Conservation (phyloP, 2,329 filamentous ascomycete genomes). For the Cercospora citrullina region DNA sequence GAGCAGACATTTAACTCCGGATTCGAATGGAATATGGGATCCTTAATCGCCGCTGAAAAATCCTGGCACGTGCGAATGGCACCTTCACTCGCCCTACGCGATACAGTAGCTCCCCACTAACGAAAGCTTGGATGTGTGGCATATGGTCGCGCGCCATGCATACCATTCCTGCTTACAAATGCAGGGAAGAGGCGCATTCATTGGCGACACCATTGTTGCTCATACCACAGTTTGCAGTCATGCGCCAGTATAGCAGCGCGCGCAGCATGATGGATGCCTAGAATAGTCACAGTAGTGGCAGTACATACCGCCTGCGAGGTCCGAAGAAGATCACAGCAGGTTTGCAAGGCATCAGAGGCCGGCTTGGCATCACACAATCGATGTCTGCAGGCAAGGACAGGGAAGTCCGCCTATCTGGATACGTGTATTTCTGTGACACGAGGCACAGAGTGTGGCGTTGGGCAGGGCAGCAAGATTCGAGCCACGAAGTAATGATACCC, state of each 20-base stretch:
- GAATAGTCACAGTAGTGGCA: neutral
- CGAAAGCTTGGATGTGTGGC: neutral
- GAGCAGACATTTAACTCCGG: neutral
- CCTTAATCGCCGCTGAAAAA: neutral
- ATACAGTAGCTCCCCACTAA: neutral
- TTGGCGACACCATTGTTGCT: neutral
- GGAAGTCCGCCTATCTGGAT: neutral
- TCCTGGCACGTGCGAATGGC: neutral
- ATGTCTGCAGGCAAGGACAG: neutral
- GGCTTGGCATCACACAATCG: neutral
- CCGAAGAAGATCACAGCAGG: neutral
- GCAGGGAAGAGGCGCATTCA: neutral
- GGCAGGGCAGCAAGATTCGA: neutral
- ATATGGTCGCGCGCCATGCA: neutral
- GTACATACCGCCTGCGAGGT: neutral
- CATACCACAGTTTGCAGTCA: neutral
- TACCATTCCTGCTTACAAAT: neutral
- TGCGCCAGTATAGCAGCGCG: neutral
- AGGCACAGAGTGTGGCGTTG: conserved; percentile 5
- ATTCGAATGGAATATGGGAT: neutral
- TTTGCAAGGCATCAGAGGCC: neutral
- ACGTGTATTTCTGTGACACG: neutral
- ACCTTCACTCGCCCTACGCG: neutral
- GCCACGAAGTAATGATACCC: conserved; percentile 7
- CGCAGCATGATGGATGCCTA: neutral